Base-by-base conservation (phyloP, 2,329 filamentous ascomycete species). In the Talaromyces islandicus region DNA sequence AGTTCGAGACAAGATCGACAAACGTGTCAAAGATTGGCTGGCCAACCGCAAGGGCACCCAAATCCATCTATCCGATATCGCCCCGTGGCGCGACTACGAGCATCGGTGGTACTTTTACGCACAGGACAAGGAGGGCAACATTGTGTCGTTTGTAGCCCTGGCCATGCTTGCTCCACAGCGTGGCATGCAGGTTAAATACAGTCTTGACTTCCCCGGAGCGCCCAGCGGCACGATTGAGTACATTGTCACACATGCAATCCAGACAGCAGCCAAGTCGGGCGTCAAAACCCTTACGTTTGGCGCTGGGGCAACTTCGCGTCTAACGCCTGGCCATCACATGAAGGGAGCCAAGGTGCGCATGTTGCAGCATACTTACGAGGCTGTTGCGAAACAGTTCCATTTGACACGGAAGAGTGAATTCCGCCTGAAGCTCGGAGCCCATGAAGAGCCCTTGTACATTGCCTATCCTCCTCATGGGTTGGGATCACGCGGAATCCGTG, bases 141-240 rank as follows among this genome's bases (percentile, higher is more conserved):
- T 97, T 60, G 83, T 83, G 48, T 88, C 89, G 35, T 83, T 97
- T 61, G 88, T 93, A n/a, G 87, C 93, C 9, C 80, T 97, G 68
- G 89, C 90, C 57, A 89, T 91, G 73, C 85, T 97, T 29, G 85
- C 89, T 3, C 90, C 91, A 1, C 81, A 85, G 38, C 85, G 95
- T 71, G 92, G 92, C 58, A 95, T 91, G 86, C 92, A 97, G 78
- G 88, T 96, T 71, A 97, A 97, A 79, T 96, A 94, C 80, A 90
- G 89, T n/a, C 85, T 97, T 58, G 91, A 97, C 75, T 96, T 97
- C 81, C 92, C 92, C 0, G 86, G 85, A 27, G 85, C 92, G 0
- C 89, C 92, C n/a, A 90, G 86, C 51, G 92, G 92, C 53, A 88
- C 90, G 35, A 96, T 96, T 64, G 92, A 97, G 77, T 83, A 88